These are phyloP conservation scores for Syzygium malaccense DNA, from an alignment of 441 rosid genomes.

Conservation along the genomic window DNA sequence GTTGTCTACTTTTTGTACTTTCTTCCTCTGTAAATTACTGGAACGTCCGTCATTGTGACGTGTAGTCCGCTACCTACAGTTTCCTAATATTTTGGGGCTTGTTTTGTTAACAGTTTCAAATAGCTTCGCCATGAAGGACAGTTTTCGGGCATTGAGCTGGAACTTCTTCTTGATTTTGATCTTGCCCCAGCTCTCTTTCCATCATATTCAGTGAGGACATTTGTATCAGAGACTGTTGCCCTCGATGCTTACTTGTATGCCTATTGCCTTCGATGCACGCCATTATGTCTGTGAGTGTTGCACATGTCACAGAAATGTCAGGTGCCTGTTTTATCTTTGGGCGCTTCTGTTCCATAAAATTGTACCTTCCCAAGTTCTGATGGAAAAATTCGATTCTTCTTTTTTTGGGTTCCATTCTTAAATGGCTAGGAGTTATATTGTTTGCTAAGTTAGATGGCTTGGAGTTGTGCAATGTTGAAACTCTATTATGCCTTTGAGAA, in stretches of 20 bases:
- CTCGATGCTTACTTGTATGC: background rate
- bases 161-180: conserved; percentile 4
- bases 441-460: background rate
- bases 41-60: background rate
- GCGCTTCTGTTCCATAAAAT: background rate
- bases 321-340: background rate
- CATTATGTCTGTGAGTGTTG: background rate
- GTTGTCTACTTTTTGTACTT: background rate
- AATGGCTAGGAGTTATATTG: background rate
- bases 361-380: background rate
- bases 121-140: conserved; percentile 6
- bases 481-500: background rate
- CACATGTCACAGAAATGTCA: background rate
- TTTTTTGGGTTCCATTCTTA: background rate
- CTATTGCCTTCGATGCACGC: background rate
- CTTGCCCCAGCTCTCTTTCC: conserved; percentile 13
- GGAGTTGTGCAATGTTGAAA: background rate
- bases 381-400: background rate
- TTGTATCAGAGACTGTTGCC: background rate
- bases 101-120: conserved; percentile 4
- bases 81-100: background rate
- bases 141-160: conserved; percentile 1
- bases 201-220: background rate
- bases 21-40: background rate
- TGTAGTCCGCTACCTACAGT: background rate